A percentile compares a stretch with the other conserved stretches of the same genome.
Evolutionary conservation across 2,329 filamentous ascomycete species (phyloP).

Genomic region (Tolypocladium cylindrosporum): DNA sequence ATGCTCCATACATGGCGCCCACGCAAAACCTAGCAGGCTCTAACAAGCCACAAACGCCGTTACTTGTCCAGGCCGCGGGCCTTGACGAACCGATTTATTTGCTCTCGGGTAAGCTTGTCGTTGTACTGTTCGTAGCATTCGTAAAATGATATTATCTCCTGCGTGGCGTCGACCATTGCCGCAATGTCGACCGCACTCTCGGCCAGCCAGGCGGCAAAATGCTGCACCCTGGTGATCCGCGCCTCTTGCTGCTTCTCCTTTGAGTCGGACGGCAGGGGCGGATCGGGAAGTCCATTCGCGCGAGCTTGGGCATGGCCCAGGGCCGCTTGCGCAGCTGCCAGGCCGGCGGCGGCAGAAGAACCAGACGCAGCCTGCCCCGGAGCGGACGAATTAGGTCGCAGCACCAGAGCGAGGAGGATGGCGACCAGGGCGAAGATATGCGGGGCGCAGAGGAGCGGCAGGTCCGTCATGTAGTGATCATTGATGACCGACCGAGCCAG

Average conservation of each 20-base stretch:
- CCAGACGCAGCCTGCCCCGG: conserved; percentile 18
- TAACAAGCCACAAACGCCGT: conserved; percentile 3
- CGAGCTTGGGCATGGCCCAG: conserved; percentile 35
- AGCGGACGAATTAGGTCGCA: conserved; percentile 46
- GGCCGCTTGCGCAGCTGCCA: conserved; percentile 40
- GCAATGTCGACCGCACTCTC: conserved; percentile 80
- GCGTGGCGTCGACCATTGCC: conserved; percentile 77
- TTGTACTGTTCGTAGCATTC: conserved; percentile 56
- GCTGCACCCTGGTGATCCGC: conserved; percentile 54
- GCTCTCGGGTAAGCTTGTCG: conserved; percentile 47
- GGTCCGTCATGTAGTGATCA: conserved; percentile 84
- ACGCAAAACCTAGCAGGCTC: not conserved
- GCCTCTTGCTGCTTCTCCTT: conserved; percentile 43
- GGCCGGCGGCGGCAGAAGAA: conserved; percentile 26
- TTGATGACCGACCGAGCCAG: conserved; percentile 80
- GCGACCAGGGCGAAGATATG: conserved; percentile 82
- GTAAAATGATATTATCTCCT: conserved; percentile 86
- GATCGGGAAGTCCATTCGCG: conserved; percentile 7
- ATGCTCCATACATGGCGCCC: not conserved
- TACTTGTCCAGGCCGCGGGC: conserved; percentile 45
- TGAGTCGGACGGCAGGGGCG: conserved; percentile 12
- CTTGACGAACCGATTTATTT: conserved; percentile 50
- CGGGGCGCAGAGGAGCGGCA: conserved; percentile 78
- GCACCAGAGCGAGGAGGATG: conserved; percentile 73
- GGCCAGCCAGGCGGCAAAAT: conserved; percentile 67